Base-by-base conservation (phyloP, 306 rosid species). In the apple (Malus domestica) region DNA sequence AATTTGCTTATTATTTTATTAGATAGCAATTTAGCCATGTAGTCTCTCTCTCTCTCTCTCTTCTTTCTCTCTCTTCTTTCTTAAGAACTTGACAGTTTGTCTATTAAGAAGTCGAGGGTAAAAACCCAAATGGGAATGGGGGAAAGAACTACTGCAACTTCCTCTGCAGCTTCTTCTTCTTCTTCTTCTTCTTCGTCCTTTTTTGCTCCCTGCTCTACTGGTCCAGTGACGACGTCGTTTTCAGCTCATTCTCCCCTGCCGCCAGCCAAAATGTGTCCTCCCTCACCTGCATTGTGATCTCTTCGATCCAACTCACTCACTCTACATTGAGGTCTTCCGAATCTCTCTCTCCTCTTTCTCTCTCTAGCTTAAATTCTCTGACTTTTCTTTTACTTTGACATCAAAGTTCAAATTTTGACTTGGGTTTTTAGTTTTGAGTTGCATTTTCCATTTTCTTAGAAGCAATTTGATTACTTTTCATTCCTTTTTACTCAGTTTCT, bases 111-210 rank as follows among this genome's bases (percentile, higher is more conserved):
- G 73, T 15, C 29, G 79, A 8, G 83, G 45, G 71, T 67, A 14
- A 69, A 73, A 74, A 78, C 77, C 38, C 77, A 30, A 92, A 91
- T 32, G 10, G 74, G 75, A 58, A 57, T 72, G 77, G 93, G 93
- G 84, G 90, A 87, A 84, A 74, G 85, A 83, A 85, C 86, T 85
- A 68, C 93, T 83, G 84, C 97, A 82, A 78, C 93, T 92, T 83
- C 96, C 83, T 87, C 91, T 86, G 13, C 84, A 65, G 16, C 89
- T 88, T 38, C 90, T 76, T 49, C 74, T 55, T 33, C 74, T 55
- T 33, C 90, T 55, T 33, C 80, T 42, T 52, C 71, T 67, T 27
- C 78, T 77, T 29, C 80, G 32, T 27, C 73, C 76, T n/a, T 79
- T 42, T 45, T 65, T 58, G 38, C 78, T 78, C 27, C 44, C 67